These are phyloP conservation scores for Ramularia endophylla DNA, from an alignment of 2,329 filamentous ascomycete genomes.

Conservation along the genomic window DNA sequence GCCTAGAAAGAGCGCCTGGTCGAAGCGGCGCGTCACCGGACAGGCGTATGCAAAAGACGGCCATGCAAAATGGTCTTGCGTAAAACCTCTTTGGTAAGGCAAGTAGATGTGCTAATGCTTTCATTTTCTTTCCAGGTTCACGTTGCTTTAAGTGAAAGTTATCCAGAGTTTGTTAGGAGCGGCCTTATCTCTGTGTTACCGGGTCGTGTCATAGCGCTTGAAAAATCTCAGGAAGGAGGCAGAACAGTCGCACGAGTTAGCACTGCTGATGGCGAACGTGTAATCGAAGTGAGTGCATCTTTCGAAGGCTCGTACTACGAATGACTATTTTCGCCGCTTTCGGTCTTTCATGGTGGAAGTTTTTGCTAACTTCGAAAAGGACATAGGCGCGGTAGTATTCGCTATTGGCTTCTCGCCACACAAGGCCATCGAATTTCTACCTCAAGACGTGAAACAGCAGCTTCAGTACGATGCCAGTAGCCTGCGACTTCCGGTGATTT, in stretches of 20 bases:
- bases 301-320: too few species aligned
- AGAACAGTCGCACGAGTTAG: slow-evolving; percentile 7
- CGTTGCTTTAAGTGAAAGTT: slow-evolving; percentile 65
- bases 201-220: slow-evolving; percentile 32
- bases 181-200: slow-evolving; percentile 41
- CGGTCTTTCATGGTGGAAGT: background rate
- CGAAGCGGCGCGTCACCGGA: too few species aligned
- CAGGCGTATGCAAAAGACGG: too few species aligned
- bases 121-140: slow-evolving; percentile 21
- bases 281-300: slow-evolving; percentile 32
- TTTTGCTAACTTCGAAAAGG: slow-evolving; percentile 9
- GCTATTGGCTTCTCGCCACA: slow-evolving; percentile 70
- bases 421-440: slow-evolving; percentile 59
- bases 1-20: too few species aligned
- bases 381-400: slow-evolving; percentile 63
- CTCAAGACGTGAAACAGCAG: slow-evolving; percentile 47
- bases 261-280: slow-evolving; percentile 1
- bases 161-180: slow-evolving; percentile 66
- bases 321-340: too few species aligned
- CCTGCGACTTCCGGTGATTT: slow-evolving; percentile 54
- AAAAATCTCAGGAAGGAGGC: slow-evolving; percentile 3
- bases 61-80: too few species aligned
- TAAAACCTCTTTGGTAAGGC: too few species aligned
- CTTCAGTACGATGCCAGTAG: slow-evolving; percentile 54
- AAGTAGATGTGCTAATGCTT: too few species aligned